phyloP scores from a whole-genome alignment of 805 yeast species.

The Metschnikowia dekortorum region DNA sequence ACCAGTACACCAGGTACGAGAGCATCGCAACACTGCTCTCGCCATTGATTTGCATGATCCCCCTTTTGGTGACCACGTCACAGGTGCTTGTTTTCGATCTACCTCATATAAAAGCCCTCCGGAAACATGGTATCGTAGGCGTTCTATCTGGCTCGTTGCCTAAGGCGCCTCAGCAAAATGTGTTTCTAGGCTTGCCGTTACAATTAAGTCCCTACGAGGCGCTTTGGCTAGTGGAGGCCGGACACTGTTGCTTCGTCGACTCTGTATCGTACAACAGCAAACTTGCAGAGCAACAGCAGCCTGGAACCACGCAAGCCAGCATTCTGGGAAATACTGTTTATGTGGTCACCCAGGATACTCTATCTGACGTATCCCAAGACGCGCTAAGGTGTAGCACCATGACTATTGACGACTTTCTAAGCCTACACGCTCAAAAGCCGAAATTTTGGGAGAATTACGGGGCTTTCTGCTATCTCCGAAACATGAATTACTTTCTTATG shows the following conservation, averaged over 20 bases:
- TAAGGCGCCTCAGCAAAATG: conserved; percentile 88
- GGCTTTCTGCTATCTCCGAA: conserved; percentile 38
- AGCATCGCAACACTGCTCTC: not conserved
- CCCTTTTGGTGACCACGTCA: conserved; percentile 16
- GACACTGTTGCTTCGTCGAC: conserved; percentile 42
- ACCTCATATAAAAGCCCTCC: conserved; percentile 47
- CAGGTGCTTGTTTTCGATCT: conserved; percentile 57
- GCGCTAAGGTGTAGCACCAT: not conserved
- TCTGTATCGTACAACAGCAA: conserved; percentile 25
- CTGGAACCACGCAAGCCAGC: not conserved
- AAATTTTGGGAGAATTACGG: conserved; percentile 10
- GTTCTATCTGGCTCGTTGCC: conserved; percentile 79
- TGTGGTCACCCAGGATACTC: conserved; percentile 11
- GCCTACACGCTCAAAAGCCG: not conserved
- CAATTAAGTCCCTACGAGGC: conserved; percentile 71
- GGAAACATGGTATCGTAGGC: conserved; percentile 70
- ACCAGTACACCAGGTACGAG: not conserved
- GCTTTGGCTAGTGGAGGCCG: conserved; percentile 51
- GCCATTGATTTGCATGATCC: conserved; percentile 9
- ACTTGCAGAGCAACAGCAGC: not conserved
- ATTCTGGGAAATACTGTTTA: conserved; percentile 8
- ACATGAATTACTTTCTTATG: conserved; percentile 50
- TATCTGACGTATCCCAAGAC: not conserved
- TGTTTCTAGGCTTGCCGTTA: conserved; percentile 81
- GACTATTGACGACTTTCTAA: not conserved